phyloP scores from a whole-genome alignment of 73 alveolate genomes.

The Stentor roeselii region DNA sequence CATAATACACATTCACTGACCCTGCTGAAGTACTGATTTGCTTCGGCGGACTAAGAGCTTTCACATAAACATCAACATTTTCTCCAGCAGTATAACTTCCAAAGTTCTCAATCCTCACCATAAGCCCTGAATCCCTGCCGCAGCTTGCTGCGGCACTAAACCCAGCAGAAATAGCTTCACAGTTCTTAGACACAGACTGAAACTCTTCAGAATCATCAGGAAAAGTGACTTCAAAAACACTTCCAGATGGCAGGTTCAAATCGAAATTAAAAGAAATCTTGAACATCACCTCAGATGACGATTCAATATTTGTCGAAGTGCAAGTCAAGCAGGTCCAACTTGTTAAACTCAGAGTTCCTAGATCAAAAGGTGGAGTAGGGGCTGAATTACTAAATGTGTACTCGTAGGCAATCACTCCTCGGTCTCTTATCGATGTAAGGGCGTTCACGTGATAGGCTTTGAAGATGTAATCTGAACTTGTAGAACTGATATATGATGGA shows the following conservation, averaged over 20 bases:
- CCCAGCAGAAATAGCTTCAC: constrained; percentile 19
- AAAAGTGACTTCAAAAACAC: background rate
- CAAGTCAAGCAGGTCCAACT: constrained; percentile 1
- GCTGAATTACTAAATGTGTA: background rate
- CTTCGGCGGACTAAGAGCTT: background rate
- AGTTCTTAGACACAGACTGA: background rate
- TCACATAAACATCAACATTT: background rate
- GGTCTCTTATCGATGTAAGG: background rate
- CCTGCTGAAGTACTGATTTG: background rate
- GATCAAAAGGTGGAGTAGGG: background rate
- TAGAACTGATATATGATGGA: background rate
- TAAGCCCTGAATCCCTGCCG: no score
- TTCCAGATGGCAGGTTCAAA: background rate
- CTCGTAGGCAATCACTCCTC: background rate
- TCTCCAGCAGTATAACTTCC: background rate
- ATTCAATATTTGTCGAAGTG: background rate
- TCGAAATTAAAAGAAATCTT: background rate
- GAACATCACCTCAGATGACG: background rate
- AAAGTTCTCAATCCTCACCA: background rate
- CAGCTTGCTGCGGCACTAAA: background rate
- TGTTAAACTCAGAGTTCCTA: background rate
- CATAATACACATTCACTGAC: constrained; percentile 1
- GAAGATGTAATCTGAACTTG: background rate
- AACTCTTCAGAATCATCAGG: background rate
- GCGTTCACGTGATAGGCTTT: background rate